Conservation (phyloP, 768 basidiomycete genomes). For the Lentinus brumalis region DNA sequence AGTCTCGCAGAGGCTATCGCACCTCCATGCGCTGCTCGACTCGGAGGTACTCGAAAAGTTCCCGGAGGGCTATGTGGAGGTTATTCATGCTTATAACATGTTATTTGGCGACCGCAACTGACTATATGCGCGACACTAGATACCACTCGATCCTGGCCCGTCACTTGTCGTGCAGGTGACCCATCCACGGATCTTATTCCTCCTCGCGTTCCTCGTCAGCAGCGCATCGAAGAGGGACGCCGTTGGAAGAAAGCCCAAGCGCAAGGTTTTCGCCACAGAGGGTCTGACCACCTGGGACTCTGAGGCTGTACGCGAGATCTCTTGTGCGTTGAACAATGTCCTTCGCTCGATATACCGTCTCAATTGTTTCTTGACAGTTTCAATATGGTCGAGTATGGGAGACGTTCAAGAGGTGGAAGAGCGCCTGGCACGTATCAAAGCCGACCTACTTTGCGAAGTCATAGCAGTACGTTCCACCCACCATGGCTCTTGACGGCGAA, state of each 20-base stretch:
- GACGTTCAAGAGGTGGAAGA: slow-evolving; percentile 53
- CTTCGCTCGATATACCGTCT: not conserved
- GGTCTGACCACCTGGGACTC: slow-evolving; percentile 54
- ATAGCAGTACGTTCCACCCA: slow-evolving; percentile 49
- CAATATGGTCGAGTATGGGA: slow-evolving; percentile 52
- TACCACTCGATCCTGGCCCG: slow-evolving; percentile 37
- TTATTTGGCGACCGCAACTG: not conserved
- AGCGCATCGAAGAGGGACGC: slow-evolving; percentile 70
- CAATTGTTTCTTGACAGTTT: slow-evolving; percentile 39
- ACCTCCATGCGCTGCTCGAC: slow-evolving; percentile 71
- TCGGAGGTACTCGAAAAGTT: slow-evolving; percentile 47
- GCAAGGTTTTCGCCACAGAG: slow-evolving; percentile 67
- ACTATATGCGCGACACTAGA: slow-evolving; percentile 21
- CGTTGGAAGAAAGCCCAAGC: slow-evolving; percentile 72
- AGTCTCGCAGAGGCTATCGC: slow-evolving; percentile 53
- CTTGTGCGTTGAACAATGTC: slow-evolving; percentile 35
- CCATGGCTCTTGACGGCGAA: not conserved
- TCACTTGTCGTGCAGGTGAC: slow-evolving; percentile 61
- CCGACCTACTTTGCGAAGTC: slow-evolving; percentile 72
- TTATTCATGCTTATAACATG: slow-evolving; percentile 7
- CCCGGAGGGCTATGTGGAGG: slow-evolving; percentile 42
- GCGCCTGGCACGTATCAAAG: slow-evolving; percentile 61
- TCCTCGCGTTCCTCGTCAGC: slow-evolving; percentile 68
- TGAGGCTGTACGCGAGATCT: slow-evolving; percentile 45
- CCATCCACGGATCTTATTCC: slow-evolving; percentile 65